phyloP scores from a whole-genome alignment of 208 protist genomes.

The Leishmania tarentolae region DNA sequence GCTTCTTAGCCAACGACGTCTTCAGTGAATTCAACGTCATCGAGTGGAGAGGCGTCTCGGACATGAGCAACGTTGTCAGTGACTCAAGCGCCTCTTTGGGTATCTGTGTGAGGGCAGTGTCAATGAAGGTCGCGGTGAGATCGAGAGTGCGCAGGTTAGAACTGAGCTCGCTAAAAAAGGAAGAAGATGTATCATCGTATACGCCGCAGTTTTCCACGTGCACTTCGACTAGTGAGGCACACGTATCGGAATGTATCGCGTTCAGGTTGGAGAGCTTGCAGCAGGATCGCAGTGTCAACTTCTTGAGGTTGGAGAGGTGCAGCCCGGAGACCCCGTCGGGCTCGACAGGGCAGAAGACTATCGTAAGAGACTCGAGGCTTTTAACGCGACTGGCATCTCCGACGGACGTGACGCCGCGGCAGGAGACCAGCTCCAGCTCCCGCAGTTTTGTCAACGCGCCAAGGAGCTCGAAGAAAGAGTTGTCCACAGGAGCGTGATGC shows the following conservation, averaged over 20 bases:
- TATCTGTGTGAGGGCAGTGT: slow-evolving; percentile 51
- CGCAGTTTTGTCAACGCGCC: slow-evolving; percentile 51
- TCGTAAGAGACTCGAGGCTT: slow-evolving; percentile 58
- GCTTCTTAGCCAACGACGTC: slow-evolving; percentile 36
- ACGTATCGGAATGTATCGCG: slow-evolving; percentile 62
- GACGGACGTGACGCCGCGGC: slow-evolving; percentile 68
- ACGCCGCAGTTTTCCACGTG: slow-evolving; percentile 76
- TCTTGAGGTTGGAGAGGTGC: slow-evolving; percentile 53
- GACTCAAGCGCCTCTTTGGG: slow-evolving; percentile 33
- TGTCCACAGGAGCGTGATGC: slow-evolving; percentile 73
- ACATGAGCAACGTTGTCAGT: slow-evolving; percentile 51
- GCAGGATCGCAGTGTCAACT: slow-evolving; percentile 67
- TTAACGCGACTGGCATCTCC: slow-evolving; percentile 47
- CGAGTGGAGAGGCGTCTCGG: slow-evolving; percentile 57
- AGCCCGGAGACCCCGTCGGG: slow-evolving; percentile 64
- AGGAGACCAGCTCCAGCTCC: slow-evolving; percentile 76
- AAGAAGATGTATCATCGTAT: slow-evolving; percentile 70
- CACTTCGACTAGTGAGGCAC: slow-evolving; percentile 57
- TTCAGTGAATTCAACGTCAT: slow-evolving; percentile 65
- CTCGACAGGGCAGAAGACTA: slow-evolving; percentile 74
- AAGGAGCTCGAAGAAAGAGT: slow-evolving; percentile 69
- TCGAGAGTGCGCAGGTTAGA: slow-evolving; percentile 55
- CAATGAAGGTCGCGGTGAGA: slow-evolving; percentile 59
- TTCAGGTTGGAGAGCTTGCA: slow-evolving; percentile 71
- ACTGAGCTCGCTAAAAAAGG: slow-evolving; percentile 60